Evolutionary conservation across 129 eudicot genomes (phyloP), one percentile per base, ranked within the genome.

Genomic region (Kitagawia praeruptora): DNA sequence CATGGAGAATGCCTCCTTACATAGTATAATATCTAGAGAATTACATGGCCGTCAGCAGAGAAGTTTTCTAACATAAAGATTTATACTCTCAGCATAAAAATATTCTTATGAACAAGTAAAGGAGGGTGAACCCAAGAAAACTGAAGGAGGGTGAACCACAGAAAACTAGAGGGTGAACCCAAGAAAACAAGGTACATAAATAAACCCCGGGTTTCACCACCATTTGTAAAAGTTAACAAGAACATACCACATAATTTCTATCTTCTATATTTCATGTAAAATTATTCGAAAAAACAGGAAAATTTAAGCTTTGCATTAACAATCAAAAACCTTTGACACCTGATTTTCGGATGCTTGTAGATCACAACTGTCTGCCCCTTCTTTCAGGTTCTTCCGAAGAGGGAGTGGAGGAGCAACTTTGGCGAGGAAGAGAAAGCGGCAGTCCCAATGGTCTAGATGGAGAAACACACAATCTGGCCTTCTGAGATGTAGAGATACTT

Each of bases 281-380:
- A 75, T 74, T 80, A 81, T 58, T 49, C 74, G 45, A 82, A 81
- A 81, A 79, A 27, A 80, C 75, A 39, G 25, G 77, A 82, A 47
- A 70, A 79, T 58, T 75, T 82, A 81, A 70, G 39, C 83, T 80
- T 63, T 81, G 83, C 86, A 89, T 86, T 56, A 83, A 87, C 90
- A 85, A 77, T 89, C 90, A 89, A 88, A 89, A 93, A 70, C 93
- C 96, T 88, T 93, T 91, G 45, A 94, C 97, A 83, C 93, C 88
- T 10, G 93, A 84, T 82, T 90, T 88, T 70, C 89, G 81, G 70
- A 83, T 86, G 46, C 80, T 42, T 42, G 87, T 84, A 48, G 94
- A 90, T 10, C 90, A 83, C 12, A 91, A 89, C 80, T 85, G 87
- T 72, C 87, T 81, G 79, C 88, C 97, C 78, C 86, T 91, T 56